These are phyloP conservation scores for Cordyceps fumosorosea DNA, from an alignment of 2,329 filamentous ascomycete species.

Conservation along the genomic window DNA sequence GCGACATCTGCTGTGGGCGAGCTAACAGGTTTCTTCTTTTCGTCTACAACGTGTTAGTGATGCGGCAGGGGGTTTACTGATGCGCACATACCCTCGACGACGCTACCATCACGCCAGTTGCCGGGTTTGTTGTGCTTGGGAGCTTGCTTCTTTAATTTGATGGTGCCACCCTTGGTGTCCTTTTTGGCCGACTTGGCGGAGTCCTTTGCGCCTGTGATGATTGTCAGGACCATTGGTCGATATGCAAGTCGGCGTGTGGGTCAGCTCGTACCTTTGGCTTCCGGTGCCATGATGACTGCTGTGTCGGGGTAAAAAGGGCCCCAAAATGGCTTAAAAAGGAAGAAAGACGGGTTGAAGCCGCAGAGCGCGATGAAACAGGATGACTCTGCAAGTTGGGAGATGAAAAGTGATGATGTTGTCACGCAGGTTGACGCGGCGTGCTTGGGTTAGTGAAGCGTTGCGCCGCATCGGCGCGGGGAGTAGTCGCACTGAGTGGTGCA, in stretches of 20 bases:
- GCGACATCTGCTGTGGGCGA: slow-evolving; percentile 36
- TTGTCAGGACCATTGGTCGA: not conserved
- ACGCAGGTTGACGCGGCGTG: slow-evolving; percentile 1
- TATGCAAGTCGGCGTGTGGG: not conserved
- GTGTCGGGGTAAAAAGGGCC: not conserved
- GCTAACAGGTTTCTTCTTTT: slow-evolving; percentile 46
- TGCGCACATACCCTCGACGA: slow-evolving; percentile 49
- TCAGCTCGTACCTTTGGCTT: slow-evolving; percentile 12
- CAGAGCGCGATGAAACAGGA: not conserved
- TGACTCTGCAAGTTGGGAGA: not conserved
- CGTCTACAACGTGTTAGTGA: slow-evolving; percentile 30
- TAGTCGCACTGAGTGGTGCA: not conserved
- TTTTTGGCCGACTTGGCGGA: slow-evolving; percentile 56
- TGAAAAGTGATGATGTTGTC: slow-evolving; percentile 2
- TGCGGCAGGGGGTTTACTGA: not conserved
- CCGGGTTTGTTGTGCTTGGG: slow-evolving; percentile 61
- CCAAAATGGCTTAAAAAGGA: not conserved
- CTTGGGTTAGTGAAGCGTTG: not conserved
- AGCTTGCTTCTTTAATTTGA: slow-evolving; percentile 57
- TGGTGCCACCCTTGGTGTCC: slow-evolving; percentile 40
- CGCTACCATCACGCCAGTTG: slow-evolving; percentile 64
- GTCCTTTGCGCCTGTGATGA: slow-evolving; percentile 46
- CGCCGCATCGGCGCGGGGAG: not conserved
- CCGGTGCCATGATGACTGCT: slow-evolving; percentile 10
- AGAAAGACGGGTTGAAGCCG: not conserved